Evolutionary conservation across 768 basidiomycete species (phyloP).

Genomic region (Auriscalpium vulgare): DNA sequence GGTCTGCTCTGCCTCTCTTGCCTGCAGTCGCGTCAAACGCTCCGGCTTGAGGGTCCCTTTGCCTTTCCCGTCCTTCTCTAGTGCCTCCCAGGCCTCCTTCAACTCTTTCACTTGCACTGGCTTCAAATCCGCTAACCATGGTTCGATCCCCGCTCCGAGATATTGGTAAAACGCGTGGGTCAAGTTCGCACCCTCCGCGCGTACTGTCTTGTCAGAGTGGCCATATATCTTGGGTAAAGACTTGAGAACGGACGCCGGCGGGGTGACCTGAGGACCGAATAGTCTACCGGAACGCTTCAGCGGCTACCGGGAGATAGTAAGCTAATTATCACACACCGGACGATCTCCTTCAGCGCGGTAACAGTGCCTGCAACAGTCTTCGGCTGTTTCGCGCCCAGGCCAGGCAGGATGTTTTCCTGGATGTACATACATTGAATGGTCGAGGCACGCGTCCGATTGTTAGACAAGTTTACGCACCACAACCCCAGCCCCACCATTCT

Average conservation of each 20-base stretch:
- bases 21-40: conserved; percentile 67
- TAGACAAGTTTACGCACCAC: conserved; percentile 57
- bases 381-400: conserved; percentile 87
- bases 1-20: conserved; percentile 56
- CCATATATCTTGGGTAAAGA: conserved; percentile 87
- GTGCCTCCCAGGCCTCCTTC: conserved; percentile 77
- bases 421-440: background rate
- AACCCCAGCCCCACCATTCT: conserved; percentile 80
- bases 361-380: conserved; percentile 84
- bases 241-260: conserved; percentile 77
- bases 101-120: conserved; percentile 96
- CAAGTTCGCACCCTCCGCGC: conserved; percentile 81
- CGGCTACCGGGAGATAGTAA: background rate
- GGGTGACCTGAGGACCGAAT: conserved; percentile 73
- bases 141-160: conserved; percentile 72
- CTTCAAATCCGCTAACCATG: conserved; percentile 84
- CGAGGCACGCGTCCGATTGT: conserved; percentile 18
- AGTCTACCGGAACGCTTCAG: conserved; percentile 33
- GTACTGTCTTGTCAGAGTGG: conserved; percentile 92
- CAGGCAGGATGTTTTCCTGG: conserved; percentile 66
- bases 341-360: conserved; percentile 70
- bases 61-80: conserved; percentile 82
- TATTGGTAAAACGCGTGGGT: conserved; percentile 75
- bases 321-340: conserved; percentile 48
- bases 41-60: conserved; percentile 76